Evolutionary conservation across 805 yeast species (phyloP).

Genomic region (Dipodascopsis tothii): DNA sequence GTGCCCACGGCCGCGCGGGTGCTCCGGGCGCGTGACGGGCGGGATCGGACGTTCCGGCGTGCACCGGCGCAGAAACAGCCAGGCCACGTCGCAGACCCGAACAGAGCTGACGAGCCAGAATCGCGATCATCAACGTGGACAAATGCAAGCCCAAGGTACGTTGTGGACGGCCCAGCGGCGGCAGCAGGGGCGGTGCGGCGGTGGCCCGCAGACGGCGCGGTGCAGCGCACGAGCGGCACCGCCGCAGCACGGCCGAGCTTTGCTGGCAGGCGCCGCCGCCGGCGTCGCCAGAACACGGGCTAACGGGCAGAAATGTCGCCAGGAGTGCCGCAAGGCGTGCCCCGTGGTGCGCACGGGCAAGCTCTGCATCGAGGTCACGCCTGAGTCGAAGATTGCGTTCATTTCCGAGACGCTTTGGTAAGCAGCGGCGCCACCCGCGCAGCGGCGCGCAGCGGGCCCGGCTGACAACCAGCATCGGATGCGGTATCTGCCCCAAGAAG

Average conservation of each 20-base stretch:
- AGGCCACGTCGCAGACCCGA: not conserved
- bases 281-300: not conserved
- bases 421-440: no score
- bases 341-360: constrained; percentile 98
- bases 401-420: constrained; percentile 80
- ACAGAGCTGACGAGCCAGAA: constrained; percentile 44
- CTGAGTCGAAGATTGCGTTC: constrained; percentile 85
- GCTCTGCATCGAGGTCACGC: constrained; percentile 91
- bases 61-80: not conserved
- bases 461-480: constrained; percentile 70
- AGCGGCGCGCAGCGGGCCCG: no score
- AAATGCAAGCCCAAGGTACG: constrained; percentile 80
- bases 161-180: not conserved
- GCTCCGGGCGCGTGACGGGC: not conserved
- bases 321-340: constrained; percentile 93
- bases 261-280: not conserved
- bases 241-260: not conserved
- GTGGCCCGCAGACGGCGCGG: not conserved
- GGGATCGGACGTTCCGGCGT: not conserved
- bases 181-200: not conserved
- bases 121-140: constrained; percentile 90
- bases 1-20: not conserved
- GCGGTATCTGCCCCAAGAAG: constrained; percentile 98
- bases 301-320: constrained; percentile 66
- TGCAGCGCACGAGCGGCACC: no score